These are phyloP conservation scores for Saccharum officinarum DNA, from an alignment of 176 grass and related monocot genomes.

Conservation along the genomic window DNA sequence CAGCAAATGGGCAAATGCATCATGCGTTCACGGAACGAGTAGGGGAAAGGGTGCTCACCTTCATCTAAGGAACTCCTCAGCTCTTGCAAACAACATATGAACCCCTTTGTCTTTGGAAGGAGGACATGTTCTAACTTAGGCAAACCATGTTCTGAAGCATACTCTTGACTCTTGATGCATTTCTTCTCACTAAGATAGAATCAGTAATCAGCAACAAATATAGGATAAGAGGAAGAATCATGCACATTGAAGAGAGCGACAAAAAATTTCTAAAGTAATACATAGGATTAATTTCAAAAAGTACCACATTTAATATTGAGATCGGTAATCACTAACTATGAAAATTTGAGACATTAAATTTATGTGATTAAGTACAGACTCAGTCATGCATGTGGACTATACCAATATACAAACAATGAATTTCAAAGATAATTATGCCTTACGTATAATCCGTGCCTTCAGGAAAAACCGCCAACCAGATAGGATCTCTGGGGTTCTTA, in stretches of 20 bases:
- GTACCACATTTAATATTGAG: not conserved
- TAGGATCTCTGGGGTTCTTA: conserved; percentile 64
- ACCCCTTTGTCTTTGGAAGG: conserved; percentile 86
- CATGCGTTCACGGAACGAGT: not conserved
- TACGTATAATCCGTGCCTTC: conserved; percentile 99
- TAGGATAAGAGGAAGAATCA: conserved; percentile 25
- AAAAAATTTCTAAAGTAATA: not conserved
- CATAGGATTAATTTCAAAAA: conserved; percentile 8
- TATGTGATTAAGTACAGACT: conserved; percentile 8
- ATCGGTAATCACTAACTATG: not conserved
- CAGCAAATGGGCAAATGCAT: not conserved
- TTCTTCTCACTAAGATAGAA: conserved; percentile 78
- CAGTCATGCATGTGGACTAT: not conserved
- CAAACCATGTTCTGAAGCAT: conserved; percentile 71
- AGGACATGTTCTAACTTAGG: conserved; percentile 79
- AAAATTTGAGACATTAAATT: conserved; percentile 1
- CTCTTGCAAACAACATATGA: conserved; percentile 69
- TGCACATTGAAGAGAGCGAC: conserved; percentile 24
- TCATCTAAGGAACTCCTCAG: conserved; percentile 64
- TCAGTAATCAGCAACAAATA: conserved; percentile 34
- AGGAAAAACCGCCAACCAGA: conserved; percentile 90
- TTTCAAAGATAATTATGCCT: conserved; percentile 30
- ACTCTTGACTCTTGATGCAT: conserved; percentile 76
- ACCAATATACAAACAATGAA: conserved; percentile 20
- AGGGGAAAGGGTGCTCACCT: conserved; percentile 13